A percentile compares a stretch with the other conserved stretches of the same genome.
Evolutionary conservation across 2,329 filamentous ascomycete genomes (phyloP).

Genomic region (Stagonosporopsis cucurbitacearum): DNA sequence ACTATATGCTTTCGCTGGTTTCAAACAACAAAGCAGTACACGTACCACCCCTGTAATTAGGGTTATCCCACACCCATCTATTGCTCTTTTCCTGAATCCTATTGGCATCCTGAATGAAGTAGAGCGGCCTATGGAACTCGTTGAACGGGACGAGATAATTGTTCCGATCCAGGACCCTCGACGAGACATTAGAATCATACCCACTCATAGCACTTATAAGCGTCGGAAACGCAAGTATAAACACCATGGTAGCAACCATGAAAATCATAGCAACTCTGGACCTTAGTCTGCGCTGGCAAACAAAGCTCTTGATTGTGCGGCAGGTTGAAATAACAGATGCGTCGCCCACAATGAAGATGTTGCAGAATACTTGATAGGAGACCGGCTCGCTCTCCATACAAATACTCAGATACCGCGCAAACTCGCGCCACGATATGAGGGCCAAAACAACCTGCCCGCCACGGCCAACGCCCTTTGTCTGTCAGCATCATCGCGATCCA

Average conservation of each 20-base stretch:
- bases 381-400: constrained; percentile 23
- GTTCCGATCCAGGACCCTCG: constrained; percentile 3
- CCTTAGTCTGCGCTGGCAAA: background rate
- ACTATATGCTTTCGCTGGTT: no score
- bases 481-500: background rate
- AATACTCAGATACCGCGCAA: constrained; percentile 20
- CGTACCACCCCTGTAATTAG: no score
- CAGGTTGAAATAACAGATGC: background rate
- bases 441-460: constrained; percentile 25
- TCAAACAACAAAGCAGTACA: no score
- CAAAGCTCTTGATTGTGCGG: background rate
- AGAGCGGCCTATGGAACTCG: background rate
- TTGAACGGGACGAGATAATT: constrained; percentile 1
- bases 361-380: constrained; percentile 16
- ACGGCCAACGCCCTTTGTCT: constrained; percentile 20
- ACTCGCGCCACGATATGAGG: constrained; percentile 16
- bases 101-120: background rate
- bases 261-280: constrained; percentile 21
- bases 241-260: constrained; percentile 17
- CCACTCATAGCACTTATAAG: constrained; percentile 25
- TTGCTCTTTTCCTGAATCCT: background rate
- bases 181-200: constrained; percentile 11
- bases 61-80: no score
- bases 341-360: constrained; percentile 18
- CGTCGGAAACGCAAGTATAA: constrained; percentile 19